A percentile compares a stretch with the other conserved stretches of the same genome.
phyloP scores from a whole-genome alignment of 805 yeast species.

The Citeromyces matritensis region DNA sequence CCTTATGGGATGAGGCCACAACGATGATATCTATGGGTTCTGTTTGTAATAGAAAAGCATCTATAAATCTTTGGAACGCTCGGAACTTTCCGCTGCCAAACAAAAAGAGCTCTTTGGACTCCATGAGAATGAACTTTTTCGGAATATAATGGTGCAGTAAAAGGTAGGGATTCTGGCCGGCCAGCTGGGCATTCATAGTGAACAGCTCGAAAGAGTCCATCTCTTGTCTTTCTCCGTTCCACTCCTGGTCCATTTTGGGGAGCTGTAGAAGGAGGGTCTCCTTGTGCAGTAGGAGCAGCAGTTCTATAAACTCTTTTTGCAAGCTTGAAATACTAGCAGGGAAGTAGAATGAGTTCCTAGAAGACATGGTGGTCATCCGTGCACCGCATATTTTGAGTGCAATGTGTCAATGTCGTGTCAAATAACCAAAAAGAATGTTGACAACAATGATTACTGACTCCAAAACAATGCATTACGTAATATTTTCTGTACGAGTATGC shows the following conservation, averaged over 20 bases:
- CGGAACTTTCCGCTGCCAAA: conserved; percentile 45
- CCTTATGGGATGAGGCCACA: conserved; percentile 49
- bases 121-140: conserved; percentile 49
- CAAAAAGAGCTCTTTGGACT: conserved; percentile 38
- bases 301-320: conserved; percentile 27
- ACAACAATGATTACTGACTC: no score
- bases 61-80: conserved; percentile 26
- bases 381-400: no score
- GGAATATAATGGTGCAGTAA: conserved; percentile 71
- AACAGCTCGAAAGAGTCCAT: conserved; percentile 25
- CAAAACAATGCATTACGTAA: no score
- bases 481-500: no score
- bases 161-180: conserved; percentile 53
- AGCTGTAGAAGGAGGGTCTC: conserved; percentile 6
- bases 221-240: conserved; percentile 8
- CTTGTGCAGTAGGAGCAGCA: conserved; percentile 25
- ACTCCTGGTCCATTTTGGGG: conserved; percentile 3
- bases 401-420: no score
- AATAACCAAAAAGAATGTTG: no score
- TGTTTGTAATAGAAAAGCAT: conserved; percentile 10
- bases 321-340: no score
- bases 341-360: no score
- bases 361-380: no score
- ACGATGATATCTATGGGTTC: conserved; percentile 19
- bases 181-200: conserved; percentile 27